A percentile compares a stretch with the other conserved stretches of the same genome.
Evolutionary conservation across 2,329 filamentous ascomycete species (phyloP).

Genomic region (Hysterium pulicare): DNA sequence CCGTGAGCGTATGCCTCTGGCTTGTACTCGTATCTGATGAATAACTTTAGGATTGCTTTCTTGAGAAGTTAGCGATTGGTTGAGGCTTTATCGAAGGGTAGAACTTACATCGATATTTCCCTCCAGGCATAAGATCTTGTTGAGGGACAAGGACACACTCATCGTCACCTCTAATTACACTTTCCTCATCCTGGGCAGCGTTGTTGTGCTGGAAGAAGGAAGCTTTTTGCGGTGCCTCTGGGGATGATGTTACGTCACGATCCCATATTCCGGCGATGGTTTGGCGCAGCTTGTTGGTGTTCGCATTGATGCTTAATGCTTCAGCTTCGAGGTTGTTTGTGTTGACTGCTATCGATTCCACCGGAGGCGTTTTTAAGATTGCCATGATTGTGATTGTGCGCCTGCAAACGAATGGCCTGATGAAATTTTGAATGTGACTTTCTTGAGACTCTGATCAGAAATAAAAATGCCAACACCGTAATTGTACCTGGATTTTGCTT

Average conservation of each 20-base stretch:
- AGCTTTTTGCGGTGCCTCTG: background rate
- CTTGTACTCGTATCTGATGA: no score
- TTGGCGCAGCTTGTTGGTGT: background rate
- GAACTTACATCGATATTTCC: no score
- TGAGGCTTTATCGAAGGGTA: no score
- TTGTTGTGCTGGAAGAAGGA: background rate
- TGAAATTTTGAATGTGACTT: no score
- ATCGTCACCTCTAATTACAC: background rate
- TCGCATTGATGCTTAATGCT: background rate
- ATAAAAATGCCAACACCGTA: no score
- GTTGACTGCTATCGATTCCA: background rate
- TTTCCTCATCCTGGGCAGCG: background rate
- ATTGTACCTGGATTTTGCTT: no score
- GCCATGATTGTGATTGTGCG: no score
- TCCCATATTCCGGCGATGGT: background rate
- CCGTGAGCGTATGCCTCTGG: background rate
- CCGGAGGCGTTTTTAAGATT: no score
- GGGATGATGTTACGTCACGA: background rate
- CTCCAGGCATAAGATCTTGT: constrained; percentile 5
- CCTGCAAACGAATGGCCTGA: no score
- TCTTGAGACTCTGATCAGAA: no score
- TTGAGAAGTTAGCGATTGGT: no score
- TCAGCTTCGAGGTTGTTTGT: background rate
- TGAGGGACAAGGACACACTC: constrained; percentile 4
- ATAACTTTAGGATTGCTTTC: no score